A percentile compares a stretch with the other conserved stretches of the same genome.
phyloP scores from a whole-genome alignment of 257 asterid genomes.

The Solanum arcanum region DNA sequence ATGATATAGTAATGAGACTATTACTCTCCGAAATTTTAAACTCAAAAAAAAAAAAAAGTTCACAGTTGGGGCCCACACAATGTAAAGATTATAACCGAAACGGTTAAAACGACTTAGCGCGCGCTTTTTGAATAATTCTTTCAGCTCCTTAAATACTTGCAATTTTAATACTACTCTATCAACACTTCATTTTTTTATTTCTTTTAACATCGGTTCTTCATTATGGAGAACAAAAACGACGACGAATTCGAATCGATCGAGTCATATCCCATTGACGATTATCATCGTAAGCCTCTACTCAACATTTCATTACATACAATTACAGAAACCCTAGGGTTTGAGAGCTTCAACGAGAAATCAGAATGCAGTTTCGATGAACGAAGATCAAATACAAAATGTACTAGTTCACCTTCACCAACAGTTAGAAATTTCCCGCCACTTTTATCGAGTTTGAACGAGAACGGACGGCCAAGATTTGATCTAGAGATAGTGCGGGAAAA shows the following conservation, averaged over 20 bases:
- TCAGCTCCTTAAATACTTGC: neutral
- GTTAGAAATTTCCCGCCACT: conserved; percentile 1
- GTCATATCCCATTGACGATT: neutral
- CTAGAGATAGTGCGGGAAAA: neutral
- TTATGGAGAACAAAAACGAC: neutral
- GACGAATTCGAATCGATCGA: neutral
- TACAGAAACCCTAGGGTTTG: conserved; percentile 6
- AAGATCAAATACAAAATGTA: neutral
- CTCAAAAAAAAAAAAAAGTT: neutral
- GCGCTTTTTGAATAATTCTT: too few species aligned
- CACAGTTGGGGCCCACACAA: neutral
- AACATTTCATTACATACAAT: neutral
- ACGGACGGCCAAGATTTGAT: neutral
- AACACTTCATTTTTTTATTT: neutral
- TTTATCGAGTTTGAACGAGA: neutral
- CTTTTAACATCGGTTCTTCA: neutral
- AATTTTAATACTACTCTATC: neutral
- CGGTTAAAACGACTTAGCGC: neutral
- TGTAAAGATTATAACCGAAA: neutral
- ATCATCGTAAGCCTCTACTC: neutral
- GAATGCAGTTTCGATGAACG: neutral
- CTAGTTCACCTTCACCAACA: too few species aligned
- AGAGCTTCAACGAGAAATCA: neutral
- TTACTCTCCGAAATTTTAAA: too few species aligned
- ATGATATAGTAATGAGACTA: too few species aligned